Base-by-base conservation (phyloP, 2,329 filamentous ascomycete genomes). In the Neoarthrinium moseri region DNA sequence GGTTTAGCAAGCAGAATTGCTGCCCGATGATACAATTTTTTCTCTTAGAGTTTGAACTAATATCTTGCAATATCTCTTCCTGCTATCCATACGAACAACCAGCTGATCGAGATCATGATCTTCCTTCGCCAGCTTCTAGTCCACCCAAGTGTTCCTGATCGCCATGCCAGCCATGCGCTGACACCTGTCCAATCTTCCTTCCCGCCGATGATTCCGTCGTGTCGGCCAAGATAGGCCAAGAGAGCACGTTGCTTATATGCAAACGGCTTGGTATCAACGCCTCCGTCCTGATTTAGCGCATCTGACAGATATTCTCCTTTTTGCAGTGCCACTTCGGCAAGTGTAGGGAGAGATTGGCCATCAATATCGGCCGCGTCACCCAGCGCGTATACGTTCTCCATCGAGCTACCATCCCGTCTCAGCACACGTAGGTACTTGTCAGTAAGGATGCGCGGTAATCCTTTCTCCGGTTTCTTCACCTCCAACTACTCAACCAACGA, bases 111-210 rank as follows among this genome's bases (percentile, higher is more conserved):
- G 22, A 67, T 66, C 57, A 62, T 62, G 6, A 61, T 38, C 43
- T 51, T 57, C 43, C 51, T 55, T 29, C 60, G 53, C 64, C 58
- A 64, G 51, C 55, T 65, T 48, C 59, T 57, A 33, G 56, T 61
- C 64, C 62, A 68, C 43, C 56, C 62, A 49, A 64, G 54, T 48
- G 57, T 65, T 2, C 66, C 66, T 37, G 60, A 63, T 38, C 69
- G 57, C 70, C 70, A 73, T 1, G 69, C 69, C 29, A 72, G 27
- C 70, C 70, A 73, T 3, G 70, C 70, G 18, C 57, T 55, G 7
- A 60, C 49, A 1, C 69, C 70, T 6, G 67, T 72, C 65, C 66
- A 72, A 15, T 68, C 60, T 5, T 61, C 51, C 20, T 59, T 56
- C 3, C 69, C 68, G 2, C 59, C 64, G 5, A 71, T 62, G 32